These are phyloP conservation scores for Candida palmyrensis DNA, from an alignment of 805 yeast genomes.

Conservation along the genomic window DNA sequence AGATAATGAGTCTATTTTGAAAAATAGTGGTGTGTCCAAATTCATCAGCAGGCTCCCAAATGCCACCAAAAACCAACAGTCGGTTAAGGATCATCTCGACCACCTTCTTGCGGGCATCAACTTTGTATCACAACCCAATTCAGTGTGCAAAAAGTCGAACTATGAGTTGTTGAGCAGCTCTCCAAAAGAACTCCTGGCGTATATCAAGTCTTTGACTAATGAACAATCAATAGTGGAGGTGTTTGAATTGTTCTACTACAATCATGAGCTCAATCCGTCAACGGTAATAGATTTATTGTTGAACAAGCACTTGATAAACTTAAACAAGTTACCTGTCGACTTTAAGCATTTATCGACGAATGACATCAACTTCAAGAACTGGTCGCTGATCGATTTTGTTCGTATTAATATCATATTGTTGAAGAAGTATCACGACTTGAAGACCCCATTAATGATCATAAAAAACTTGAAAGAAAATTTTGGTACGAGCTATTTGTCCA, in stretches of 20 bases:
- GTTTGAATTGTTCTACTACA: slow-evolving; percentile 18
- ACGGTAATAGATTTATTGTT: slow-evolving; percentile 22
- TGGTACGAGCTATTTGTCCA: slow-evolving; percentile 17
- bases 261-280: slow-evolving; percentile 20
- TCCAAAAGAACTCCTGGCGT: slow-evolving; percentile 13
- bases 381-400: slow-evolving; percentile 15
- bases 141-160: slow-evolving; percentile 4
- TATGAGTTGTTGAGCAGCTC: slow-evolving; percentile 12
- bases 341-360: slow-evolving; percentile 5
- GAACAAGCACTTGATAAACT: slow-evolving; percentile 18
- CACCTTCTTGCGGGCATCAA: slow-evolving; percentile 23
- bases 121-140: slow-evolving; percentile 4
- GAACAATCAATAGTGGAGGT: slow-evolving; percentile 19
- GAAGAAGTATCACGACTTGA: slow-evolving; percentile 32
- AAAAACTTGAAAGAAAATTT: slow-evolving; percentile 25
- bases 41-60: neutral
- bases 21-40: neutral
- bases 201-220: slow-evolving; percentile 12
- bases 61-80: slow-evolving; percentile 7
- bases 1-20: neutral
- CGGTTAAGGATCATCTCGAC: slow-evolving; percentile 10
- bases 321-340: slow-evolving; percentile 14
- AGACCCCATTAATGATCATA: slow-evolving; percentile 26
- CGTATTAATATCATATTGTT: slow-evolving; percentile 28
- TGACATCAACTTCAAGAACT: slow-evolving; percentile 9